Evolutionary conservation across 2,329 filamentous ascomycete genomes (phyloP).

Genomic region (Phialocephala sp.): DNA sequence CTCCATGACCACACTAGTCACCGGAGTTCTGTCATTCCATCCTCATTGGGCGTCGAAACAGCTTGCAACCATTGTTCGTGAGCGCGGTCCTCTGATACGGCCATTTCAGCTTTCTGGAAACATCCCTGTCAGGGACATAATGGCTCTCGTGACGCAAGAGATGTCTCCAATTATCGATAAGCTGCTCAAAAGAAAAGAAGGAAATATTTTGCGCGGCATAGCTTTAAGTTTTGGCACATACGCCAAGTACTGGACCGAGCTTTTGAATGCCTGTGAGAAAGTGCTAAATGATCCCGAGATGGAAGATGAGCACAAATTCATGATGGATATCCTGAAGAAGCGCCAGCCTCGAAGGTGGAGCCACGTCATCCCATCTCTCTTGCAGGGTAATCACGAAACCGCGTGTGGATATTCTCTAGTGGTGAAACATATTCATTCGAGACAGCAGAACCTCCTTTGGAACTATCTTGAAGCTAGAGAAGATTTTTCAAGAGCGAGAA

Average conservation of each 20-base stretch:
- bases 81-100: neutral
- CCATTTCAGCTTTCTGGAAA: conserved; percentile 10
- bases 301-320: neutral
- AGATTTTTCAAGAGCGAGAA: conserved; percentile 7
- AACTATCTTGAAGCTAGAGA: conserved; percentile 6
- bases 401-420: neutral
- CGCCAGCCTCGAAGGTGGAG: conserved; percentile 7
- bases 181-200: conserved; percentile 16
- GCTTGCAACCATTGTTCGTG: conserved; percentile 14
- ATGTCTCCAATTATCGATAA: conserved; percentile 16
- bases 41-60: conserved; percentile 20
- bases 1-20: conserved; percentile 9
- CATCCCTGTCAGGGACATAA: conserved; percentile 13
- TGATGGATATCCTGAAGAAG: conserved; percentile 13
- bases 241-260: conserved; percentile 21
- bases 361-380: conserved; percentile 9
- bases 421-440: conserved; percentile 10
- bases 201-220: neutral
- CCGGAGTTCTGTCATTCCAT: conserved; percentile 16
- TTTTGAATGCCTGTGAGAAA: conserved; percentile 18
- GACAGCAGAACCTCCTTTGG: conserved; percentile 21
- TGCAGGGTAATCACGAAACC: neutral
- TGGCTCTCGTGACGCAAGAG: conserved; percentile 14
- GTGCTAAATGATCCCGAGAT: conserved; percentile 8
- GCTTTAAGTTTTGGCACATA: conserved; percentile 13